Conservation (phyloP, 495 filamentous ascomycete species). For the Bacidia rubella region DNA sequence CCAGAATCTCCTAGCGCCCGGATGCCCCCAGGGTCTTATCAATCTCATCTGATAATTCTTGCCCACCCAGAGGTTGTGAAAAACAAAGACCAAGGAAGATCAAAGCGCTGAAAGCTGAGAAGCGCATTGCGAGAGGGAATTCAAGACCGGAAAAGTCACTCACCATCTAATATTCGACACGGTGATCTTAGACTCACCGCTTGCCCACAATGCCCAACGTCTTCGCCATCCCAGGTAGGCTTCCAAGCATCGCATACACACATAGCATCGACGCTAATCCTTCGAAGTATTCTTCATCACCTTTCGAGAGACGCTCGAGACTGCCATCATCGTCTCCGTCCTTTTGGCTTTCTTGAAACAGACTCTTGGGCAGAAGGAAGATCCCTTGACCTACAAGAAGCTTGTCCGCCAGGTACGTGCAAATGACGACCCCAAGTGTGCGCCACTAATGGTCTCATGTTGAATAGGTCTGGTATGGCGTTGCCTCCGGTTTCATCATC, state of each 20-base stretch:
- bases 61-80: neutral
- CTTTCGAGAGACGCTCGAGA: conserved; percentile 75
- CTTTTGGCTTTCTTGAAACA: conserved; percentile 73
- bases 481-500: conserved; percentile 45
- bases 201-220: conserved; percentile 23
- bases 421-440: no score
- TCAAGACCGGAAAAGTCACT: neutral
- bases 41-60: conserved; percentile 15
- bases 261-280: no score
- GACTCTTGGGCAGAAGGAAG: conserved; percentile 47
- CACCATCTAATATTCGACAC: conserved; percentile 6
- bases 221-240: conserved; percentile 31
- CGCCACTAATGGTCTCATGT: neutral
- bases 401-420: conserved; percentile 65
- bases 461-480: conserved; percentile 43
- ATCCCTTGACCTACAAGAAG: conserved; percentile 46
- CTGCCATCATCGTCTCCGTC: conserved; percentile 68
- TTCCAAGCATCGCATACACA: no score
- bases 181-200: conserved; percentile 1
- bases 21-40: neutral
- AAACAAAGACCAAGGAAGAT: neutral
- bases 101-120: neutral
- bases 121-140: neutral
- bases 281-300: conserved; percentile 63
- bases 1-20: neutral